These are phyloP conservation scores for Aspergillus cejpii DNA, from an alignment of 2,329 filamentous ascomycete genomes.

Conservation along the genomic window DNA sequence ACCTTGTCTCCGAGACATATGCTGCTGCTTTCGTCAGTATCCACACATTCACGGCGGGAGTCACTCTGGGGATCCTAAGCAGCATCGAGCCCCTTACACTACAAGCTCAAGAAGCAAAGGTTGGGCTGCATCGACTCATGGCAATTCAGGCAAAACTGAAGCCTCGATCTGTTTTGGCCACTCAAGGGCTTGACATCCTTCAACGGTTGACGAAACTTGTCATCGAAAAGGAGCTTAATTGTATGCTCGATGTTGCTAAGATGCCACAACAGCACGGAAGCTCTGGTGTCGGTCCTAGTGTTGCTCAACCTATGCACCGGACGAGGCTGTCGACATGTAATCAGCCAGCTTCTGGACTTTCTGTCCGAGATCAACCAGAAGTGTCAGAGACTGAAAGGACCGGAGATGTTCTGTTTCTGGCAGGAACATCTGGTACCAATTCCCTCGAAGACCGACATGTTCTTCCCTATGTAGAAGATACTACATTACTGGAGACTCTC, in stretches of 20 bases:
- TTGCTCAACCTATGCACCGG: not conserved
- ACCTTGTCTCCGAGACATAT: conserved; percentile 19
- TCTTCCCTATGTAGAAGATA: conserved; percentile 13
- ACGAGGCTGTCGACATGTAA: not conserved
- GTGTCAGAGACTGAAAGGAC: too few relatives aligned
- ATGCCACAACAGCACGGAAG: not conserved
- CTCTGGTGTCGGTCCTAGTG: not conserved
- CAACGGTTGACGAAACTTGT: conserved; percentile 14
- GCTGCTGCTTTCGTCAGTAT: conserved; percentile 22
- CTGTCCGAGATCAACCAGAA: too few relatives aligned
- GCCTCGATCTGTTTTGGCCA: conserved; percentile 12
- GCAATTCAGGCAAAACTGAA: conserved; percentile 16
- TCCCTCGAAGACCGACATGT: not conserved
- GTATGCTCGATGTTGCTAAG: conserved; percentile 11
- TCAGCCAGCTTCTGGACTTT: too few relatives aligned
- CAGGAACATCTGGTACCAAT: too few relatives aligned
- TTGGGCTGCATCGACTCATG: conserved; percentile 17
- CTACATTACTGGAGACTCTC: conserved; percentile 15
- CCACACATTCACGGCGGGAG: conserved; percentile 22
- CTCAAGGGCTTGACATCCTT: conserved; percentile 19
- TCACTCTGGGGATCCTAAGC: conserved; percentile 18
- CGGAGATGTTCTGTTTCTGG: not conserved
- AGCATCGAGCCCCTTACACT: conserved; percentile 19
- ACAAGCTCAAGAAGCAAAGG: conserved; percentile 14
- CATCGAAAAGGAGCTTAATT: conserved; percentile 20